Conservation (phyloP, 139 green algal species). For the Astrephomene gubernaculifera region DNA sequence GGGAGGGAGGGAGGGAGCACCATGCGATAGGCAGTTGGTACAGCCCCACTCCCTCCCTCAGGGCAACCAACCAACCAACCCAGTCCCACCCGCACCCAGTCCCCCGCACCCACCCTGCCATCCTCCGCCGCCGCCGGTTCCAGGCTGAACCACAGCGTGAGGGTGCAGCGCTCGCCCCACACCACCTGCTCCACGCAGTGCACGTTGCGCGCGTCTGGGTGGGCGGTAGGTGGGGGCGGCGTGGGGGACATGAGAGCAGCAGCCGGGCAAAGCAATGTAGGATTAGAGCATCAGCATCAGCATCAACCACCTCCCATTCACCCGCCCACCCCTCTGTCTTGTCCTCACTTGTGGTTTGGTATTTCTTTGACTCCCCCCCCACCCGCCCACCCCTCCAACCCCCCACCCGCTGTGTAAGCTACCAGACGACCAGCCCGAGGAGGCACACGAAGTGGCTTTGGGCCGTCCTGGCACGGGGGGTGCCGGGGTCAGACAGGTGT, state of each 20-base stretch:
- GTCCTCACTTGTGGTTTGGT: too few relatives aligned
- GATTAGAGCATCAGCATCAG: neutral
- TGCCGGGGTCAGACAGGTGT: too few relatives aligned
- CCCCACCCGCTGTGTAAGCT: constrained; percentile 33
- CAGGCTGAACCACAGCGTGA: constrained; percentile 56
- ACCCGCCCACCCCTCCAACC: too few relatives aligned
- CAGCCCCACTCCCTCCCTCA: too few relatives aligned
- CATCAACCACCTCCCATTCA: neutral
- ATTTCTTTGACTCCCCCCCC: too few relatives aligned
- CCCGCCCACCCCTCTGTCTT: too few relatives aligned
- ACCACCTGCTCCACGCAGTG: constrained; percentile 48
- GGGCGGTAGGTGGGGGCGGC: neutral
- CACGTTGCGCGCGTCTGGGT: constrained; percentile 46
- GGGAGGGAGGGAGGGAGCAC: too few relatives aligned
- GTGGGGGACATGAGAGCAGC: too few relatives aligned
- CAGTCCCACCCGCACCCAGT: neutral
- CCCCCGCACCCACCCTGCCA: constrained; percentile 17
- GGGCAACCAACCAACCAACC: too few relatives aligned
- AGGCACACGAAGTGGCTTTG: constrained; percentile 20
- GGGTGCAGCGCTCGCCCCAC: constrained; percentile 42
- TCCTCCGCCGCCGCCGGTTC: constrained; percentile 41
- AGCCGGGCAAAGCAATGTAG: neutral
- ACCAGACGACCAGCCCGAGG: constrained; percentile 9
- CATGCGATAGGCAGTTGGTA: too few relatives aligned
- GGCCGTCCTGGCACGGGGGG: constrained; percentile 12